phyloP scores from a whole-genome alignment of 805 yeast species.

The Yarrowia osloensis region DNA sequence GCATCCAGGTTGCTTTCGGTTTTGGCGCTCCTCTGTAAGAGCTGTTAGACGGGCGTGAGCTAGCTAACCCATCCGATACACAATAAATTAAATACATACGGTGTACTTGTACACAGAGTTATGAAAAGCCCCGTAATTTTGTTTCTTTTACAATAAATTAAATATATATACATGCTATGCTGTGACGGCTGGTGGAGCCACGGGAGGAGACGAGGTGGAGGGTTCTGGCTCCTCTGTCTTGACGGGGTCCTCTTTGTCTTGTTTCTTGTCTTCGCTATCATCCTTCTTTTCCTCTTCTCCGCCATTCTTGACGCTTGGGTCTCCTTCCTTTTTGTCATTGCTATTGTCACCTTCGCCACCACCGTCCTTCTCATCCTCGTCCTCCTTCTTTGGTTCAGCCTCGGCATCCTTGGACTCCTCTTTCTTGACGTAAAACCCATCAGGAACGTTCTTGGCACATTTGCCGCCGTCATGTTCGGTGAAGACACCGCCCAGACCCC shows the following conservation, averaged over 20 bases:
- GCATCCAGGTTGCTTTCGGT: slow-evolving; percentile 90
- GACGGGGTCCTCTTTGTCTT: not conserved
- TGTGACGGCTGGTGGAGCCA: not conserved
- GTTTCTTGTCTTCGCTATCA: not conserved
- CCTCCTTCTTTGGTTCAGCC: not conserved
- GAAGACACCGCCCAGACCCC: slow-evolving; percentile 50
- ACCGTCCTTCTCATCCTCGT: not conserved
- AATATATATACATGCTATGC: slow-evolving; percentile 6
- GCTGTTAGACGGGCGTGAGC: not conserved
- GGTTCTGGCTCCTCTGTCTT: not conserved
- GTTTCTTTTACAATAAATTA: not conserved
- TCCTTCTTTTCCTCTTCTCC: not conserved
- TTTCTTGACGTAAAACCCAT: slow-evolving; percentile 57
- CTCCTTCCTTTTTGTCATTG: not conserved
- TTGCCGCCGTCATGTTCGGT: slow-evolving; percentile 42
- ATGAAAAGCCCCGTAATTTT: no score
- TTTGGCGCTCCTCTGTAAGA: slow-evolving; percentile 82
- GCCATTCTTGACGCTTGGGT: no score
- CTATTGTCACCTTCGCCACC: not conserved
- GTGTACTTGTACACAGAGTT: no score
- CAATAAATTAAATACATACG: slow-evolving; percentile 3
- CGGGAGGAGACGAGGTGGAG: not conserved
- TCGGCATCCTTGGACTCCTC: not conserved
- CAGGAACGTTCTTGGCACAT: slow-evolving; percentile 81
- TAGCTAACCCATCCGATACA: slow-evolving; percentile 1